phyloP scores from a whole-genome alignment of 2,329 filamentous ascomycete genomes.

The Dactylellina sp. region DNA sequence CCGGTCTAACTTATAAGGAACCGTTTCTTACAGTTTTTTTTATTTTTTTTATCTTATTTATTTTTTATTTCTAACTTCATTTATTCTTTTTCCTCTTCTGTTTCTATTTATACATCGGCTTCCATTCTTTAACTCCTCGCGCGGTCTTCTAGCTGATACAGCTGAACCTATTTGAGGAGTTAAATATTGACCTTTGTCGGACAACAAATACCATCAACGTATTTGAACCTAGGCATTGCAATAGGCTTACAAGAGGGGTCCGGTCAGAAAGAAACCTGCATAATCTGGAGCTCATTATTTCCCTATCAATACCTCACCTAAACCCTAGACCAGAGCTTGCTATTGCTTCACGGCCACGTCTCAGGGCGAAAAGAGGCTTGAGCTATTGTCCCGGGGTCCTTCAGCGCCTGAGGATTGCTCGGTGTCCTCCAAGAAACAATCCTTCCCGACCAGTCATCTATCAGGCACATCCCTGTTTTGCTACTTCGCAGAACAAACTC shows the following conservation, averaged over 20 bases:
- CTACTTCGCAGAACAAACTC: conserved; percentile 48
- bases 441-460: conserved; percentile 55
- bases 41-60: conserved; percentile 26
- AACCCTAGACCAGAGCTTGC: conserved; percentile 40
- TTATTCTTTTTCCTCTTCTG: conserved; percentile 23
- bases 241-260: conserved; percentile 54
- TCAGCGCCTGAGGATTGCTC: conserved; percentile 43
- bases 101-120: conserved; percentile 52
- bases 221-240: conserved; percentile 39
- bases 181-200: conserved; percentile 52
- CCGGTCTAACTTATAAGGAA: conserved; percentile 43
- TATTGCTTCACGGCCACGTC: conserved; percentile 52
- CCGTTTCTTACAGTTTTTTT: conserved; percentile 35
- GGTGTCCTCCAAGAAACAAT: conserved; percentile 57
- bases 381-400: conserved; percentile 43
- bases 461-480: conserved; percentile 56
- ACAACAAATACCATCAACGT: conserved; percentile 52
- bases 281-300: conserved; percentile 48
- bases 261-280: conserved; percentile 41
- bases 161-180: conserved; percentile 56
- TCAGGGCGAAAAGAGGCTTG: conserved; percentile 55
- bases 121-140: conserved; percentile 27
- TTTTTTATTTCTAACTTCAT: conserved; percentile 20
- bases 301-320: conserved; percentile 52
- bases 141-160: conserved; percentile 53